Percentiles rank a stretch among this genome's conserved stretches.
phyloP scores from a whole-genome alignment of 148 eudicot species.

The Pouteria glomerata region DNA sequence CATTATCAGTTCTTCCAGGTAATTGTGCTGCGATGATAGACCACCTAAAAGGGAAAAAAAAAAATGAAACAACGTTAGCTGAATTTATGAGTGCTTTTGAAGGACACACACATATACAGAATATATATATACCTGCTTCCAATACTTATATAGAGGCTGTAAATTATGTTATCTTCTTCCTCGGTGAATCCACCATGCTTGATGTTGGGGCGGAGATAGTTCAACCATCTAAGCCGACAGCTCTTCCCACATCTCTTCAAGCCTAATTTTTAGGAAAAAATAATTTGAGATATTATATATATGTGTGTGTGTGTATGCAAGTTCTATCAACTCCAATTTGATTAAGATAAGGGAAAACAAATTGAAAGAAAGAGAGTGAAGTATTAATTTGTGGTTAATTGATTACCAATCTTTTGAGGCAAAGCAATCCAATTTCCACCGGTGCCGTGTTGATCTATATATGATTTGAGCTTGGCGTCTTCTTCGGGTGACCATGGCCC shows the following conservation, averaged over 20 bases:
- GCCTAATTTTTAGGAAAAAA: conserved; percentile 32
- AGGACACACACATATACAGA: too few species aligned
- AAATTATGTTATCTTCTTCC: conserved; percentile 77
- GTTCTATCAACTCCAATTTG: neutral
- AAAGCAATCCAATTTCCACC: conserved; percentile 69
- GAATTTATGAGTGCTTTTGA: too few species aligned
- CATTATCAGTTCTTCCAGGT: conserved; percentile 94
- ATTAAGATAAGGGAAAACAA: neutral
- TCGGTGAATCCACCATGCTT: conserved; percentile 90
- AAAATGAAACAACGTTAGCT: too few species aligned
- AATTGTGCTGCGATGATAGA: conserved; percentile 91
- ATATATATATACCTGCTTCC: conserved; percentile 66
- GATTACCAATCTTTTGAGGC: conserved; percentile 59
- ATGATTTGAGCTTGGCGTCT: conserved; percentile 54
- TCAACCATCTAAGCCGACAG: conserved; percentile 83
- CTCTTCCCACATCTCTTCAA: conserved; percentile 90
- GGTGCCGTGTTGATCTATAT: conserved; percentile 56
- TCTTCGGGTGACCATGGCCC: conserved; percentile 76
- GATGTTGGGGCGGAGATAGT: conserved; percentile 84
- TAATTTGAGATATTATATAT: neutral
- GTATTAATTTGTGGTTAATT: neutral
- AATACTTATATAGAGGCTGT: conserved; percentile 81
- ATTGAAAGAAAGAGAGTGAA: neutral
- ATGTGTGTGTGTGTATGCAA: neutral
- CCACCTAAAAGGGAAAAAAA: too few species aligned